These are phyloP conservation scores for Kwoniella mangroviensis DNA, from an alignment of 768 basidiomycete genomes.

Conservation along the genomic window DNA sequence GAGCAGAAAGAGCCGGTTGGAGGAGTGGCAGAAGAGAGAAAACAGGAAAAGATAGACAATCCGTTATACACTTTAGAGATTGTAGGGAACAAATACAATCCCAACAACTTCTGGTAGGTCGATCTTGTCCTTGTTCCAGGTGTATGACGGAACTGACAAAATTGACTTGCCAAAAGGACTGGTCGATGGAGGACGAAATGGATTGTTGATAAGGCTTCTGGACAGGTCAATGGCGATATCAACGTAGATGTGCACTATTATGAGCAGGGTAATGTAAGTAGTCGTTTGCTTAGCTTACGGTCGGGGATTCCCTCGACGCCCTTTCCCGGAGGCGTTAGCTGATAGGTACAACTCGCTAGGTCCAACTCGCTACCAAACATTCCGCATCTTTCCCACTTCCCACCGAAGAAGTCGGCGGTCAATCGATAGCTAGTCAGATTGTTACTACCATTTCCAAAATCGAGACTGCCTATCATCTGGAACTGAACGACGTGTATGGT, in stretches of 20 bases:
- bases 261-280: conserved; percentile 88
- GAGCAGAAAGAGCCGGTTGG: conserved; percentile 5
- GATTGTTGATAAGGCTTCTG: conserved; percentile 68
- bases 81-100: conserved; percentile 96
- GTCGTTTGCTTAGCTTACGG: not conserved
- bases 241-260: conserved; percentile 92
- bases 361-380: conserved; percentile 83
- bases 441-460: conserved; percentile 67
- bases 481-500: conserved; percentile 79
- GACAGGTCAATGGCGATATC: conserved; percentile 72
- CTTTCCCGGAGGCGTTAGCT: not conserved
- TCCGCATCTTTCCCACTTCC: conserved; percentile 65
- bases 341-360: conserved; percentile 61
- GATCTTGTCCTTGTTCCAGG: not conserved
- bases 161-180: conserved; percentile 65
- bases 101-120: conserved; percentile 83
- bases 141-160: conserved; percentile 3
- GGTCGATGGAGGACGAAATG: conserved; percentile 95
- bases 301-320: not conserved
- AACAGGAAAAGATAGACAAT: conserved; percentile 40
- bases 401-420: conserved; percentile 29
- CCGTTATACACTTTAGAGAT: conserved; percentile 67
- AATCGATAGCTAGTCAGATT: conserved; percentile 62
- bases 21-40: conserved; percentile 5
- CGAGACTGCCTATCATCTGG: conserved; percentile 80